Evolutionary conservation across 768 basidiomycete genomes (phyloP).

Genomic region (Cyclocybe aegerita): DNA sequence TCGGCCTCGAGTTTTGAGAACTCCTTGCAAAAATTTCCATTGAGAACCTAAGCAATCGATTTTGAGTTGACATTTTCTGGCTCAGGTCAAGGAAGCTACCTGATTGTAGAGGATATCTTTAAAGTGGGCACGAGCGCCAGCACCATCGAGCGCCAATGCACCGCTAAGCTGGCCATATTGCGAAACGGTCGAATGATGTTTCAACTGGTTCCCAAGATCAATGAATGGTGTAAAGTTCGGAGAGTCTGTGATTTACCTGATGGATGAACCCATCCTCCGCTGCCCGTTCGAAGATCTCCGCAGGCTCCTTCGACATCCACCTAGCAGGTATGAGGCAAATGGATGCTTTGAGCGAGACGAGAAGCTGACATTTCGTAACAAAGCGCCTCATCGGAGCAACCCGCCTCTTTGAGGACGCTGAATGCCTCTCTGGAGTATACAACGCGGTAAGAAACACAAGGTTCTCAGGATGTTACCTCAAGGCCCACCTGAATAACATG

Average conservation of each 20-base stretch:
- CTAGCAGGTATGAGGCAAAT: slow-evolving; percentile 22
- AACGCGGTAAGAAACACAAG: background rate
- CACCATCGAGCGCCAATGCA: slow-evolving; percentile 54
- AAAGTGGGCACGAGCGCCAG: slow-evolving; percentile 49
- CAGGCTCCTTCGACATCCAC: slow-evolving; percentile 76
- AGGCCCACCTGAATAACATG: slow-evolving; percentile 50
- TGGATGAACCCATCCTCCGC: slow-evolving; percentile 65
- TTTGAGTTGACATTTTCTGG: background rate
- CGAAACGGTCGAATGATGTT: slow-evolving; percentile 60
- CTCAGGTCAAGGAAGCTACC: slow-evolving; percentile 21
- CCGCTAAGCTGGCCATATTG: slow-evolving; percentile 64
- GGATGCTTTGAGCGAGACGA: background rate
- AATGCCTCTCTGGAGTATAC: slow-evolving; percentile 48
- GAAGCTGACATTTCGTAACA: slow-evolving; percentile 61
- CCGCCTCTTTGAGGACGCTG: slow-evolving; percentile 59
- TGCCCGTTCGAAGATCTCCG: slow-evolving; percentile 66
- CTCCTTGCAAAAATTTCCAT: slow-evolving; percentile 55
- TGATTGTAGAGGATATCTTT: slow-evolving; percentile 58
- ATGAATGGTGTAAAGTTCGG: background rate
- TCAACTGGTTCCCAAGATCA: slow-evolving; percentile 36
- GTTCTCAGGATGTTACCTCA: background rate
- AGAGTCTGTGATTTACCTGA: slow-evolving; percentile 34
- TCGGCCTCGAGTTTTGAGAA: slow-evolving; percentile 57
- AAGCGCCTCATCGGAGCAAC: slow-evolving; percentile 65
- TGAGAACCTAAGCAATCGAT: slow-evolving; percentile 42